phyloP scores from a whole-genome alignment of 805 yeast genomes.

The Cyberlindnera meyerae region DNA sequence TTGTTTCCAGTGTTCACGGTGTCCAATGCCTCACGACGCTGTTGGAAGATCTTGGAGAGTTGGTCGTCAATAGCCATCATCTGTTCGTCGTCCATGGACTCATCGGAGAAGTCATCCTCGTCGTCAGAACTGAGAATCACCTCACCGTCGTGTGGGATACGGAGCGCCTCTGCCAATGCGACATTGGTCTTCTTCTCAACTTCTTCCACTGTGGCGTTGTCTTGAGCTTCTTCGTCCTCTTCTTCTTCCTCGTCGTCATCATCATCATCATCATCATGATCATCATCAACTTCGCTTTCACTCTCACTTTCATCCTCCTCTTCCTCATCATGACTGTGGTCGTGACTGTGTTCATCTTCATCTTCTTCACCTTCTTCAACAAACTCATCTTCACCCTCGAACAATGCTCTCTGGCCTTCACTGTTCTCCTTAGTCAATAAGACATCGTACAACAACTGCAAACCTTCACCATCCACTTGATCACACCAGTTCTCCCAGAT shows the following conservation, averaged over 20 bases:
- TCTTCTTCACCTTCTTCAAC: slow-evolving; percentile 45
- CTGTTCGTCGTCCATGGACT: slow-evolving; percentile 91
- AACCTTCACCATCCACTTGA: slow-evolving; percentile 39
- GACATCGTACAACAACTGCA: slow-evolving; percentile 49
- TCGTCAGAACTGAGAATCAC: slow-evolving; percentile 38
- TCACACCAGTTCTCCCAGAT: slow-evolving; percentile 55
- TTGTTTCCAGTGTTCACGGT: slow-evolving; percentile 54
- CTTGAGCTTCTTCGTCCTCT: slow-evolving; percentile 32
- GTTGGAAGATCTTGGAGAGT: slow-evolving; percentile 76
- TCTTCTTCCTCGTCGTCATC: slow-evolving; percentile 33
- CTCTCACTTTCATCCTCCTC: slow-evolving; percentile 31
- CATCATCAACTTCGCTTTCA: slow-evolving; percentile 29
- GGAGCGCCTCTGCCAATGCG: slow-evolving; percentile 66
- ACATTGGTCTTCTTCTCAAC: slow-evolving; percentile 52
- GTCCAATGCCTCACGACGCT: slow-evolving; percentile 64
- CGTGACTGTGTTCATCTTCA: slow-evolving; percentile 33
- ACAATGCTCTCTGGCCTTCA: slow-evolving; percentile 72
- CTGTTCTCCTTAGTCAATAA: slow-evolving; percentile 67
- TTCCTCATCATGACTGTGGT: slow-evolving; percentile 30
- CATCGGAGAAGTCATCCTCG: slow-evolving; percentile 59
- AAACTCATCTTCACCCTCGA: slow-evolving; percentile 55
- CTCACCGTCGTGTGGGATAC: slow-evolving; percentile 49
- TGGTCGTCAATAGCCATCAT: slow-evolving; percentile 93
- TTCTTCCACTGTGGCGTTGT: slow-evolving; percentile 28
- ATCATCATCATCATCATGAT: slow-evolving; percentile 32